These are phyloP conservation scores for Monosporozyma siamensis DNA, from an alignment of 805 yeast species.

Conservation along the genomic window DNA sequence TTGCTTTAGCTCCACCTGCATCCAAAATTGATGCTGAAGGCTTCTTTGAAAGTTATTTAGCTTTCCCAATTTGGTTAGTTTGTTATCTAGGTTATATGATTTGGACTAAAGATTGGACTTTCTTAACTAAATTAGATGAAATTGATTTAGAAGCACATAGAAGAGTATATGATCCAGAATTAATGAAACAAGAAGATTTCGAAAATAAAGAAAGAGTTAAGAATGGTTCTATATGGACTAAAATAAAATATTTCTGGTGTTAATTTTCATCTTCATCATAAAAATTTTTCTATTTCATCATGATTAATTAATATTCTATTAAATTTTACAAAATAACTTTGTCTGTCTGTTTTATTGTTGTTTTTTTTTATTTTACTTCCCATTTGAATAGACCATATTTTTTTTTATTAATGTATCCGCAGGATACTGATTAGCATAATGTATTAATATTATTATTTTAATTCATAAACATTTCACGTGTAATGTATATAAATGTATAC, in stretches of 20 bases:
- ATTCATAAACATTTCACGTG: background rate
- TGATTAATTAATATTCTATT: constrained; percentile 1
- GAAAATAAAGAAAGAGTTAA: constrained; percentile 26
- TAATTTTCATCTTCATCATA: constrained; percentile 10
- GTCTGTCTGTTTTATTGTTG: background rate
- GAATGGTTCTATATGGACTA: constrained; percentile 22
- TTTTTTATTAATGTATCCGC: background rate
- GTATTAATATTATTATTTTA: background rate
- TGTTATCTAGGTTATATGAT: constrained; percentile 45
- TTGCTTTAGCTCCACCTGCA: constrained; percentile 41
- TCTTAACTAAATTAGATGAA: constrained; percentile 29
- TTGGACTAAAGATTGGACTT: constrained; percentile 31
- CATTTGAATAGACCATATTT: background rate
- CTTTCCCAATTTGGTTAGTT: constrained; percentile 35
- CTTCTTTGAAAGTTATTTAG: constrained; percentile 48
- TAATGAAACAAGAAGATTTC: constrained; percentile 34
- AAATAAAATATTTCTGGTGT: constrained; percentile 34
- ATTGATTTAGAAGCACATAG: constrained; percentile 39
- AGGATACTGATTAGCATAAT: constrained; percentile 1
- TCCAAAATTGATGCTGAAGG: constrained; percentile 31
- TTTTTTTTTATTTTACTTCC: background rate
- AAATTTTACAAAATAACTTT: background rate
- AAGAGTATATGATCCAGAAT: constrained; percentile 32
- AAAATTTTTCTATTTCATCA: background rate
- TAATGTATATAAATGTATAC: constrained; percentile 1